A percentile compares a stretch with the other conserved stretches of the same genome.
Conservation (phyloP, 495 filamentous ascomycete genomes). For the Xylona heveae region DNA sequence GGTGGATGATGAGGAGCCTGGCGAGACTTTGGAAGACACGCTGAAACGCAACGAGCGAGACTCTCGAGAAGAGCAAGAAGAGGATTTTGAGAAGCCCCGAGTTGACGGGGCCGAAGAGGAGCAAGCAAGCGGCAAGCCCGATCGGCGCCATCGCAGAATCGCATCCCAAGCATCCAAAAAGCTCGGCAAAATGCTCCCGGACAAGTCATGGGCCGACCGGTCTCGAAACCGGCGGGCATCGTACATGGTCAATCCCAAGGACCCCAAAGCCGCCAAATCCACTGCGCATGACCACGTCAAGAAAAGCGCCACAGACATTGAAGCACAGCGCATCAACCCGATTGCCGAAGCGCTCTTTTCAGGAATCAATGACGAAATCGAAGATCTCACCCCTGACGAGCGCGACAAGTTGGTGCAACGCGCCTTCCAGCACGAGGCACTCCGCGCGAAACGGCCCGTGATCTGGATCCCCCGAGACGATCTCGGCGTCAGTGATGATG, state of each 20-base stretch:
- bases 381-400: slow-evolving; percentile 83
- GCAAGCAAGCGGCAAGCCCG: slow-evolving; percentile 15
- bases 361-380: slow-evolving; percentile 74
- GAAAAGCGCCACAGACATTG: slow-evolving; percentile 22
- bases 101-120: slow-evolving; percentile 34
- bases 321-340: slow-evolving; percentile 38
- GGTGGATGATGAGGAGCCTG: slow-evolving; percentile 27
- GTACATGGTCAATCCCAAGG: slow-evolving; percentile 16
- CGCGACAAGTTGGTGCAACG: slow-evolving; percentile 68
- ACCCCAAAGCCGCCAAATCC: slow-evolving; percentile 4
- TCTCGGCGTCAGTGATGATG: slow-evolving; percentile 78
- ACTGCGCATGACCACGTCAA: slow-evolving; percentile 1
- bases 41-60: no score
- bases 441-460: slow-evolving; percentile 66
- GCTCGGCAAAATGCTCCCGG: no score
- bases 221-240: slow-evolving; percentile 22
- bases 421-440: slow-evolving; percentile 78
- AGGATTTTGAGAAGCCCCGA: slow-evolving; percentile 19
- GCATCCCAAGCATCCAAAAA: neutral
- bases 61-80: slow-evolving; percentile 18
- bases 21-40: slow-evolving; percentile 21
- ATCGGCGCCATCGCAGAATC: slow-evolving; percentile 7
- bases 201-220: slow-evolving; percentile 16
- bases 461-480: slow-evolving; percentile 93
- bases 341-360: slow-evolving; percentile 68